A percentile compares a stretch with the other conserved stretches of the same genome.
Conservation (phyloP, 225 moss, liverwort and hornwort genomes). For the Lunularia cruciata region DNA sequence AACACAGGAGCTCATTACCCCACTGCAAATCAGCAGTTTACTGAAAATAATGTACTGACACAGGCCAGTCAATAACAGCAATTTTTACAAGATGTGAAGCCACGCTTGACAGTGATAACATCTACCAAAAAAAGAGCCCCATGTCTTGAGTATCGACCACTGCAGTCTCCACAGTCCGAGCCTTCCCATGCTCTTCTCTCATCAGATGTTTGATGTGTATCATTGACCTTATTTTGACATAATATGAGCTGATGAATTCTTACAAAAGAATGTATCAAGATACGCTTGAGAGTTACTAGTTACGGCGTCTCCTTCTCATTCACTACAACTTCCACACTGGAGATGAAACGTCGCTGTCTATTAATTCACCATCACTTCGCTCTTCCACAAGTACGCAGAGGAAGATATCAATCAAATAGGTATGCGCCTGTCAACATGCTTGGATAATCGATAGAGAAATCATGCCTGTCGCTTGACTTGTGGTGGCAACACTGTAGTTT, state of each 20-base stretch:
- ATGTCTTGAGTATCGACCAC: neutral
- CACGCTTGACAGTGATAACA: neutral
- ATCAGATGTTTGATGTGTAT: neutral
- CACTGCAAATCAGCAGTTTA: neutral
- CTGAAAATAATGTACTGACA: neutral
- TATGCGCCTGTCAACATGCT: neutral
- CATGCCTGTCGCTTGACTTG: constrained; percentile 22
- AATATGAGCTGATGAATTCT: constrained; percentile 1
- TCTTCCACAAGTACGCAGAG: neutral
- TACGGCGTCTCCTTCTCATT: neutral
- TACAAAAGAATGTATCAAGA: constrained; percentile 2
- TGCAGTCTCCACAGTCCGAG: neutral
- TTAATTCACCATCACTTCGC: neutral
- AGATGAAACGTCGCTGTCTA: neutral
- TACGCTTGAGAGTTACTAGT: neutral
- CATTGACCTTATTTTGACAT: constrained; percentile 1
- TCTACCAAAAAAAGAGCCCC: neutral
- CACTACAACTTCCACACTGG: neutral
- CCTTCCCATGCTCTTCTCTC: constrained; percentile 3
- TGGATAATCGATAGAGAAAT: neutral
- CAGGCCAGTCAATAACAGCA: neutral
- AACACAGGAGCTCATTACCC: neutral
- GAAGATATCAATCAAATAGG: neutral
- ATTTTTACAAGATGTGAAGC: neutral
- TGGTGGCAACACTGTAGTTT: constrained; percentile 15